Evolutionary conservation across 371 early-diverging fungal species (phyloP), one percentile per base, ranked within the genome.

Genomic region (Mortierella sp.): DNA sequence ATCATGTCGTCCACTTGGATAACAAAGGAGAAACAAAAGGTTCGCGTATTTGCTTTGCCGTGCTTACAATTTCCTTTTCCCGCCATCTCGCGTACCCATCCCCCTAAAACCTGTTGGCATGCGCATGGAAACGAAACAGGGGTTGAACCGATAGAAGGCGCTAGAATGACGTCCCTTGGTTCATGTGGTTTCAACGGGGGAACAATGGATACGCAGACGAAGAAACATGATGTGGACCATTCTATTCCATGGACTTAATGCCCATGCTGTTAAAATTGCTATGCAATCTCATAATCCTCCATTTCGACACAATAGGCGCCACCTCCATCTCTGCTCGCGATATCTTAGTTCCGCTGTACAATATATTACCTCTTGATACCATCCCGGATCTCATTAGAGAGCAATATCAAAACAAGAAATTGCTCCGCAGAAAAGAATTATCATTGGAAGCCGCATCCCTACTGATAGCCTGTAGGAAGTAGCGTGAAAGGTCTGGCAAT

Each of bases 331-430:
- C 24, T 38, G 35, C 21, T 65, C 65, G 65, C 65, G 35, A 38
- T 8, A 65, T 65, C 65, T 65, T 65, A 65, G 65, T 65, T 65
- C 65, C 65, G 65, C 65, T 65, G 16, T 38, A 18, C 10, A 38
- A 12, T 32, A 27, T 60, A 60, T 60, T 32, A 29, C 35, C 60
- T 27, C 60, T 18, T 7, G 4, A 6, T 35, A 21, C 65, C 38
- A 16, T 21, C 35, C 41, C 65, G 38, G 38, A 65, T 63, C 16
- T 12, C 32, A 63, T 65, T 60, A 32, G 60, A 32, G 65, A 65
- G 65, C 65, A 65, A 38, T 65, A 21, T 32, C 6, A 21, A 65
- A 60, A 60, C 32, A 60, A 32, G n/a, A 60, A 29, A 65, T 65
- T 65, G 38, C 65, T 65, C 65, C 35, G 65, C 38, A 56, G n/a